Base-by-base conservation (phyloP, 192 early-diverging fungal genomes). In the Coemansia sp. region DNA sequence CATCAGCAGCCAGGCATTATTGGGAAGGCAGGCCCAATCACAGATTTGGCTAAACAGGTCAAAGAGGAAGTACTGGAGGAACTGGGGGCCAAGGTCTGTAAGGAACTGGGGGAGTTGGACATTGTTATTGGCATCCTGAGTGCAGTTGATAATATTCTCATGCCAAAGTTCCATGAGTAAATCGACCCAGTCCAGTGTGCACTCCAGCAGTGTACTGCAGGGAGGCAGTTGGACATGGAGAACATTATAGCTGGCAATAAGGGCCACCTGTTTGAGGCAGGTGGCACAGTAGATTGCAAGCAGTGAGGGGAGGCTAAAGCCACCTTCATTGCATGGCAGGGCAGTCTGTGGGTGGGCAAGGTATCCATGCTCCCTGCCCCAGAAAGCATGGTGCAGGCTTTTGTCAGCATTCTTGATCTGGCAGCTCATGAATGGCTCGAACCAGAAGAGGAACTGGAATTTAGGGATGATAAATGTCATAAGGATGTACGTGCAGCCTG, bases 381-480 rank as follows among this genome's bases (percentile, higher is more conserved):
- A 67, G 9, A 67, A 27, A 8, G 24, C 37, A 3, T 36, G 37
- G 10, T 40, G 65, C 8, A 67, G 8, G 36, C 19, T 4, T 3
- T 19, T 35, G 17, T 67, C 54, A 24, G 41, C 27, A 10, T 36
- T 2, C 19, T 51, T 3, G 54, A 67, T 24, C 39, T 34, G 40
- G 17, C 17, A 53, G 19, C 27, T 50, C 21, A 54, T 45, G 39
- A 67, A 67, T 3, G 39, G 21, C 65, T 67, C 65, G 10, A 67
- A 59, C 14, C 39, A 37, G 48, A 67, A 67, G 17, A 41, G 6
- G 29, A 67, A 59, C 3, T 34, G n/a, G 21, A 67, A 59, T 3
- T 54, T 21, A 3, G 65, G 53, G 27, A 59, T 27, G 14, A 67
- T 24, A 36, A 67, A 67, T 8, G 54, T 67, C 24, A 6, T 0